phyloP scores from a whole-genome alignment of 306 rosid genomes.

The Acacia melanoxylon region DNA sequence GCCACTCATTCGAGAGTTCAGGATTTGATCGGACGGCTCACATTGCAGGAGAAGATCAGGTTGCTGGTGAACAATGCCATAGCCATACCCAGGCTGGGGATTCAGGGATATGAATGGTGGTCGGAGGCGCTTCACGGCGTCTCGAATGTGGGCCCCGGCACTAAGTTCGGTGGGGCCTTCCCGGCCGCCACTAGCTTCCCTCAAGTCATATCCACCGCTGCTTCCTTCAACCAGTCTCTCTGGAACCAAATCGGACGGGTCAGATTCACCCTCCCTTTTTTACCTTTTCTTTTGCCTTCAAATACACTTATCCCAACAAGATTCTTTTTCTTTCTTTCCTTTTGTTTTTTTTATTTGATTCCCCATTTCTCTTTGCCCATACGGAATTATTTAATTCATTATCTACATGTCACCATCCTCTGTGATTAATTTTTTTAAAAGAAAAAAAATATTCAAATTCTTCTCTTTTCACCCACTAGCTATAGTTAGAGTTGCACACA shows the following conservation, averaged over 20 bases:
- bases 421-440: background rate
- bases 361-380: background rate
- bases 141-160: constrained; percentile 89
- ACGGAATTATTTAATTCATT: background rate
- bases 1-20: constrained; percentile 59
- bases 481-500: background rate
- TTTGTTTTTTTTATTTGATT: background rate
- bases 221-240: constrained; percentile 81
- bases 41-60: constrained; percentile 74
- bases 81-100: constrained; percentile 72
- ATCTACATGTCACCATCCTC: background rate
- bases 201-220: constrained; percentile 94
- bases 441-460: background rate
- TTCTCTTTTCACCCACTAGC: background rate
- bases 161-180: constrained; percentile 78
- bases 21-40: constrained; percentile 76
- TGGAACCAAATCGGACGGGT: constrained; percentile 93
- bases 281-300: background rate
- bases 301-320: background rate
- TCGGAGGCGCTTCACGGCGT: constrained; percentile 65
- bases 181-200: constrained; percentile 92
- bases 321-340: background rate
- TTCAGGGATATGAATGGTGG: constrained; percentile 89
- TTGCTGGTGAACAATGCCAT: constrained; percentile 80
- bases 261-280: constrained; percentile 1